Conservation (phyloP, 2,329 filamentous ascomycete genomes). For the Clarireedia paspali region DNA sequence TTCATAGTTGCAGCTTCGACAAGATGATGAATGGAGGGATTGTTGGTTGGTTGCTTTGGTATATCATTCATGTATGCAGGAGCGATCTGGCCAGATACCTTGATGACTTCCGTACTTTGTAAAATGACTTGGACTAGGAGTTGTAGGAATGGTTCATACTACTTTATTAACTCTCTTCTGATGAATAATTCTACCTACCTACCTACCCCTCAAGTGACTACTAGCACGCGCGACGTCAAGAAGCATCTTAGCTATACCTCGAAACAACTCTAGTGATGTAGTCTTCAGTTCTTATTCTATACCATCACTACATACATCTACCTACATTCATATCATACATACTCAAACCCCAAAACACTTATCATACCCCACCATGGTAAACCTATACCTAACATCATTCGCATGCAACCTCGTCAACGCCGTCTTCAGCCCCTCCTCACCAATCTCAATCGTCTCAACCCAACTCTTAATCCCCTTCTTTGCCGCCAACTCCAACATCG, state of each 20-base stretch:
- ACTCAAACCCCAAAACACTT: constrained; percentile 46
- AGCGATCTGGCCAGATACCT: constrained; percentile 1
- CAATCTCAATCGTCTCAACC: constrained; percentile 68
- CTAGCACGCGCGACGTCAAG: neutral
- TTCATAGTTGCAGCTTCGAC: neutral
- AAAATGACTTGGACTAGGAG: neutral
- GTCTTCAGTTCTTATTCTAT: too few relatives aligned
- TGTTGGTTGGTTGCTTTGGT: neutral
- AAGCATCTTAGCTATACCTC: too few relatives aligned
- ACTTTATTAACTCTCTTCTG: neutral
- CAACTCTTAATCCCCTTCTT: constrained; percentile 63
- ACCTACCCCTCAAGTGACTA: too few relatives aligned
- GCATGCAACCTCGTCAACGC: constrained; percentile 62
- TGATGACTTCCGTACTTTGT: neutral
- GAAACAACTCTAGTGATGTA: too few relatives aligned
- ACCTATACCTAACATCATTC: constrained; percentile 66
- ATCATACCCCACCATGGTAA: constrained; percentile 62
- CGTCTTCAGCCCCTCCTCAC: constrained; percentile 58
- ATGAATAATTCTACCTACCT: neutral
- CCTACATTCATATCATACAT: neutral
- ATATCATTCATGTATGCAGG: neutral
- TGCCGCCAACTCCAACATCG: constrained; percentile 64
- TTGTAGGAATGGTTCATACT: neutral
- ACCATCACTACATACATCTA: neutral
- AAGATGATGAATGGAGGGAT: too few relatives aligned